phyloP scores from a whole-genome alignment of 768 basidiomycete species.

The Rhizopogon salebrosus region DNA sequence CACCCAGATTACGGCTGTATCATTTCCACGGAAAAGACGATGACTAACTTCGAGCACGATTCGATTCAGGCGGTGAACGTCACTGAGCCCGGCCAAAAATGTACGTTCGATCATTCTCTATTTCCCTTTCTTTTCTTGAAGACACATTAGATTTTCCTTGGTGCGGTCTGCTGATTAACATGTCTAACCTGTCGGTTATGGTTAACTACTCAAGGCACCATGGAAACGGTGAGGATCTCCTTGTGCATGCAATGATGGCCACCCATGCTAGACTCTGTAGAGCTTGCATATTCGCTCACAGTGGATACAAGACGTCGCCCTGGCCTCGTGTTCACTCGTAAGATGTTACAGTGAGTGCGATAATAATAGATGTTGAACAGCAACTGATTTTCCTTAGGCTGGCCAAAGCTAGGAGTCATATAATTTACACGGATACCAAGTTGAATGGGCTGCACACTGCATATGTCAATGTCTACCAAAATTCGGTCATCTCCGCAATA shows the following conservation, averaged over 20 bases:
- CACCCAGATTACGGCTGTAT: conserved; percentile 94
- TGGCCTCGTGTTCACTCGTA: conserved; percentile 59
- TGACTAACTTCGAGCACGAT: conserved; percentile 78
- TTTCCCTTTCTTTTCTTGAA: not conserved
- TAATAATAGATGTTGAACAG: not conserved
- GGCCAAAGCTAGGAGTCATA: conserved; percentile 69
- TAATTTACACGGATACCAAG: conserved; percentile 71
- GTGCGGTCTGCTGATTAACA: conserved; percentile 85
- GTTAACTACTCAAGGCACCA: conserved; percentile 73
- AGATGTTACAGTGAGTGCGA: conserved; percentile 67
- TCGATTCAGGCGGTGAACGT: conserved; percentile 44
- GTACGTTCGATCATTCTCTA: conserved; percentile 21
- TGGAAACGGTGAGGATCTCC: conserved; percentile 43
- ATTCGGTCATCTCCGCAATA: conserved; percentile 75
- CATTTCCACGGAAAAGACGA: conserved; percentile 83
- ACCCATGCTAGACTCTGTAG: conserved; percentile 31
- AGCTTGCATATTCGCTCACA: conserved; percentile 62
- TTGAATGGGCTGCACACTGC: conserved; percentile 62
- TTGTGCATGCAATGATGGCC: not conserved
- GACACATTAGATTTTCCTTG: conserved; percentile 72
- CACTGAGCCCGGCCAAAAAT: conserved; percentile 39
- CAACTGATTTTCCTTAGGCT: conserved; percentile 38
- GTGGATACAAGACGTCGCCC: conserved; percentile 61
- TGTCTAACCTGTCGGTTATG: conserved; percentile 68
- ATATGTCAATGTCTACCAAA: conserved; percentile 83